These are phyloP conservation scores for Nicotiana sylvestris DNA, from an alignment of 257 asterid genomes.

Conservation along the genomic window DNA sequence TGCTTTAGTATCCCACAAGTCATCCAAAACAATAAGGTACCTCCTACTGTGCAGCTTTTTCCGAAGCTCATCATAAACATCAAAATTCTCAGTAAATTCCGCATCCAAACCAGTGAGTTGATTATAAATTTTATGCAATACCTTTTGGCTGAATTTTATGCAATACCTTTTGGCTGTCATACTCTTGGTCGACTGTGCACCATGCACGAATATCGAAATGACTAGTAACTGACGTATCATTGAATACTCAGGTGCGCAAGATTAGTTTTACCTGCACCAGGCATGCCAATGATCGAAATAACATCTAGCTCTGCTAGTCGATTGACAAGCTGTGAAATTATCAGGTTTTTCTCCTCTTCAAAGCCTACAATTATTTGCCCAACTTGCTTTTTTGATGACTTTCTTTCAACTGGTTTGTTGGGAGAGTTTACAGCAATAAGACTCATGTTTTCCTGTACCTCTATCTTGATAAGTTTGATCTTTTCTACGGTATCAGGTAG, in stretches of 20 bases:
- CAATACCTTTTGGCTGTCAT: neutral
- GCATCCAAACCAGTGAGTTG: neutral
- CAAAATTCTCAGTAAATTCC: neutral
- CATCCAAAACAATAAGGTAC: neutral
- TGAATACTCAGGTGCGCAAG: no score
- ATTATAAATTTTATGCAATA: neutral
- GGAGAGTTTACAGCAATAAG: neutral
- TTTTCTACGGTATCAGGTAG: no score
- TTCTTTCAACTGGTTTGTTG: neutral
- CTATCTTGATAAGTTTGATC: no score
- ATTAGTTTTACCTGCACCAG: no score
- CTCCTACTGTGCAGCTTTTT: neutral
- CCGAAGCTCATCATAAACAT: neutral
- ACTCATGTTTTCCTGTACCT: neutral
- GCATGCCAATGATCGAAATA: no score
- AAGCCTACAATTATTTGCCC: neutral
- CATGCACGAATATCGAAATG: neutral
- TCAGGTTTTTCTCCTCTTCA: neutral
- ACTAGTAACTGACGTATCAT: neutral
- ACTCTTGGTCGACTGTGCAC: neutral
- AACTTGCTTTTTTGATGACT: neutral
- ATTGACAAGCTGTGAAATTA: neutral
- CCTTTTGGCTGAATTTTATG: neutral
- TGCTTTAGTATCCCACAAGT: neutral
- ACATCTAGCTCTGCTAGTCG: no score